Conservation (phyloP, 1,284 basidiomycete species). For the Albatrellus sp. region DNA sequence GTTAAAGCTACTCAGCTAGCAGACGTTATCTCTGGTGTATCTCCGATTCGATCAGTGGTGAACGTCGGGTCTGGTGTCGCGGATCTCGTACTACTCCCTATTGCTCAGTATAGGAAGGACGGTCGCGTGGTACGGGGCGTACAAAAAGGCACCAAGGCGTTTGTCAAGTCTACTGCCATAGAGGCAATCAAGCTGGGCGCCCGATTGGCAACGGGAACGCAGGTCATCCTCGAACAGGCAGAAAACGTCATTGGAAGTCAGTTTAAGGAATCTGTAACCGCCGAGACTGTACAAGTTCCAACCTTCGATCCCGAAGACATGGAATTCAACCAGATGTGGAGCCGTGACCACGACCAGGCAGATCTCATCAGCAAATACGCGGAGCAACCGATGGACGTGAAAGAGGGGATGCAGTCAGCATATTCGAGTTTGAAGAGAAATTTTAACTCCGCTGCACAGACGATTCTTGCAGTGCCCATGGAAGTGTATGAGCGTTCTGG, state of each 20-base stretch:
- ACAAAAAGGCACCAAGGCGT: constrained; percentile 88
- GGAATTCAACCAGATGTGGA: constrained; percentile 24
- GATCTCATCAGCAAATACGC: constrained; percentile 81
- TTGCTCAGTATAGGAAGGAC: constrained; percentile 96
- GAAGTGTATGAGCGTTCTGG: constrained; percentile 93
- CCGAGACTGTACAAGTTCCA: constrained; percentile 47
- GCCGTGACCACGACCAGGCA: constrained; percentile 27
- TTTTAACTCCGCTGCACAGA: constrained; percentile 89
- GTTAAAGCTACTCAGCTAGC: constrained; percentile 97
- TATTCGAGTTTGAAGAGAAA: constrained; percentile 80
- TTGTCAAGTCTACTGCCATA: constrained; percentile 86
- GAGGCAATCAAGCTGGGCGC: constrained; percentile 96
- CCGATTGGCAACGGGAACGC: constrained; percentile 88
- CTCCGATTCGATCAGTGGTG: constrained; percentile 90
- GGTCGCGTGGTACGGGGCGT: constrained; percentile 86
- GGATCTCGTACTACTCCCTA: constrained; percentile 89
- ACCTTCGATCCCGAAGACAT: constrained; percentile 14
- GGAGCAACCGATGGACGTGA: constrained; percentile 74
- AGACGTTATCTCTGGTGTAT: constrained; percentile 94
- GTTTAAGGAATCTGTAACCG: constrained; percentile 50
- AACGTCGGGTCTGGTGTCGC: constrained; percentile 96
- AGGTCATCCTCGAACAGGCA: constrained; percentile 92
- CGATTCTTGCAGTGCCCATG: constrained; percentile 97
- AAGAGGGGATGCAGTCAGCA: constrained; percentile 83
- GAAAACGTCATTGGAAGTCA: constrained; percentile 85